Percentiles rank a stretch among this genome's conserved stretches.
phyloP scores from a whole-genome alignment of 495 filamentous ascomycete genomes.

The Penicillium angulare region DNA sequence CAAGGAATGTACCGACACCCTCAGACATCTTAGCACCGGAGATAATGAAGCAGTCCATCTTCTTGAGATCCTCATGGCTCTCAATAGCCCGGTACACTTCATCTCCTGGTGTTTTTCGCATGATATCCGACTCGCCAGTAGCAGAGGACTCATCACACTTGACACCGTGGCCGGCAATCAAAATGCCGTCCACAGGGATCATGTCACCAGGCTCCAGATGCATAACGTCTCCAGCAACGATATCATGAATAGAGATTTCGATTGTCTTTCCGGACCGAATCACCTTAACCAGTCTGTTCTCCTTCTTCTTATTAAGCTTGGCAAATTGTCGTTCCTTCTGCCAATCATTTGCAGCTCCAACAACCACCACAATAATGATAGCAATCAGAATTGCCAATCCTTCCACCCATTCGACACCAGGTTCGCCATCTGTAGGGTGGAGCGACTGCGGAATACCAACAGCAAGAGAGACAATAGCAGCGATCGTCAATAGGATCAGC shows the following conservation, averaged over 20 bases:
- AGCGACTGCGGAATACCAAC: constrained; percentile 72
- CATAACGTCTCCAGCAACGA: constrained; percentile 82
- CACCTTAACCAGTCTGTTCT: constrained; percentile 69
- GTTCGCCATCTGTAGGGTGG: constrained; percentile 44
- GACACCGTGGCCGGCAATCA: constrained; percentile 70
- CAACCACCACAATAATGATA: constrained; percentile 71
- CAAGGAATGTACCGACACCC: constrained; percentile 81
- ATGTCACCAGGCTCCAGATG: constrained; percentile 86
- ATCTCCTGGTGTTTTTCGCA: constrained; percentile 68
- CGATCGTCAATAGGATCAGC: constrained; percentile 71
- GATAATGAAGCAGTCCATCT: constrained; percentile 91
- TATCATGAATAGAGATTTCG: constrained; percentile 76
- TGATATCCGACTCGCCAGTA: constrained; percentile 80
- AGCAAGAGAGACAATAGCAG: constrained; percentile 79
- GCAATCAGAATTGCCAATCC: constrained; percentile 75
- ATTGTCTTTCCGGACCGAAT: constrained; percentile 71
- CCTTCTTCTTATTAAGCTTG: constrained; percentile 69
- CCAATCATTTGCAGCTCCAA: constrained; percentile 74
- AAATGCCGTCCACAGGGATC: constrained; percentile 75
- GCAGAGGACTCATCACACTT: constrained; percentile 83
- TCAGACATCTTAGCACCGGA: constrained; percentile 92
- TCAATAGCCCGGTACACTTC: constrained; percentile 82
- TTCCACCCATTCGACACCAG: constrained; percentile 75
- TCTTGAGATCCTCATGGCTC: constrained; percentile 68
- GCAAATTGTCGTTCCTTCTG: constrained; percentile 79